phyloP scores from a whole-genome alignment of 257 asterid genomes.

The Scutellaria barbata region DNA sequence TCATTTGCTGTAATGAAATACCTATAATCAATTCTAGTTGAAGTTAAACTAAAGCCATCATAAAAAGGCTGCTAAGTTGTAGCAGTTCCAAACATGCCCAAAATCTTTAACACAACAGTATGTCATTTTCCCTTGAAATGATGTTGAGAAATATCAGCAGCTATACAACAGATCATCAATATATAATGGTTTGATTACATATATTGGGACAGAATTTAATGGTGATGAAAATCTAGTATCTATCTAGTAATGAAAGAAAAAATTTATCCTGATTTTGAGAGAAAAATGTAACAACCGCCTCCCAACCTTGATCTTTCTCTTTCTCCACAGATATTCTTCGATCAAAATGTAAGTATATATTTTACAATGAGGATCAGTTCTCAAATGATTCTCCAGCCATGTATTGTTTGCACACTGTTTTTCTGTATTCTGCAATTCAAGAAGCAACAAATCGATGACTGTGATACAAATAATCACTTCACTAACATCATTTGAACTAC shows the following conservation, averaged over 20 bases:
- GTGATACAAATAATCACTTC: background rate
- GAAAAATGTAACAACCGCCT: background rate
- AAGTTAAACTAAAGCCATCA: background rate
- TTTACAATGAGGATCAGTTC: conserved; percentile 45
- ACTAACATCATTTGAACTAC: background rate
- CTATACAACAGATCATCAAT: conserved; percentile 33
- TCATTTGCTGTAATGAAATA: background rate
- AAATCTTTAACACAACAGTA: background rate
- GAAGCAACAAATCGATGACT: background rate
- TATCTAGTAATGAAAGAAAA: background rate
- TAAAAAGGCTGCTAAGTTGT: background rate
- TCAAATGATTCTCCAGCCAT: conserved; percentile 52
- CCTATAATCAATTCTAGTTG: background rate
- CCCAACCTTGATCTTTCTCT: conserved; percentile 24
- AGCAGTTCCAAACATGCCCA: background rate
- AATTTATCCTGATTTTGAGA: background rate
- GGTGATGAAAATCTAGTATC: background rate
- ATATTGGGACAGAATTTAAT: background rate
- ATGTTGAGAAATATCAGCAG: conserved; percentile 4
- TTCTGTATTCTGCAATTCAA: conserved; percentile 60
- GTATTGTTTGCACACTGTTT: conserved; percentile 64
- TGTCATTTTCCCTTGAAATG: background rate
- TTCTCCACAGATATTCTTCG: conserved; percentile 21
- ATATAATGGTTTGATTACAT: conserved; percentile 15
- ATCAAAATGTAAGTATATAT: background rate